Evolutionary conservation across 2,329 filamentous ascomycete genomes (phyloP).

Genomic region (Penicillium sp.): DNA sequence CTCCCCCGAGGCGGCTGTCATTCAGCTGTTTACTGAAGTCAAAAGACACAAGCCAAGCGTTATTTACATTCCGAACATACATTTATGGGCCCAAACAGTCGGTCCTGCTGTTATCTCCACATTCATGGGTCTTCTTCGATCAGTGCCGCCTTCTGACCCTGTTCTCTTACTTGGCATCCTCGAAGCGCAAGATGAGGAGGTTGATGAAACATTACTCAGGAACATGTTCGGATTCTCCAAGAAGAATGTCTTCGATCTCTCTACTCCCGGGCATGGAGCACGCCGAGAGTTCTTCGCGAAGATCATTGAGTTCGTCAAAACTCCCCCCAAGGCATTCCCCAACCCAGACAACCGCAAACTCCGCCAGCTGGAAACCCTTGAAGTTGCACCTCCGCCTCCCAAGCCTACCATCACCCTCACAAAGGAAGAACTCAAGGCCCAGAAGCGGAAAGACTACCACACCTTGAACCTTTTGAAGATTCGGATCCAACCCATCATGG

Average conservation of each 20-base stretch:
- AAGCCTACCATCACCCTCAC: constrained; percentile 62
- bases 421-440: constrained; percentile 76
- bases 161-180: constrained; percentile 84
- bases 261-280: constrained; percentile 60
- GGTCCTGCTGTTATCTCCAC: constrained; percentile 68
- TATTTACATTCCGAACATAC: constrained; percentile 88
- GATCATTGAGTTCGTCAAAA: constrained; percentile 74
- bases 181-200: constrained; percentile 65
- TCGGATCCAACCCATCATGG: constrained; percentile 90
- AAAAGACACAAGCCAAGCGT: constrained; percentile 94
- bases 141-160: constrained; percentile 85
- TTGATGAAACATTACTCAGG: constrained; percentile 65
- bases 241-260: constrained; percentile 72
- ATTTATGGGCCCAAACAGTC: constrained; percentile 79
- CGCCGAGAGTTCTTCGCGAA: constrained; percentile 79
- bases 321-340: constrained; percentile 81
- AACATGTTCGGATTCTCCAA: constrained; percentile 85
- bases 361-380: constrained; percentile 74
- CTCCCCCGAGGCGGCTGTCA: constrained; percentile 82
- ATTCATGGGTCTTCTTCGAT: constrained; percentile 78
- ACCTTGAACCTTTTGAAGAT: constrained; percentile 86
- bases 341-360: constrained; percentile 84
- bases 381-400: constrained; percentile 70
- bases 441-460: constrained; percentile 80
- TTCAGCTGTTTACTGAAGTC: constrained; percentile 87